Conservation (phyloP, 306 rosid species). For the Pueraria montana region DNA sequence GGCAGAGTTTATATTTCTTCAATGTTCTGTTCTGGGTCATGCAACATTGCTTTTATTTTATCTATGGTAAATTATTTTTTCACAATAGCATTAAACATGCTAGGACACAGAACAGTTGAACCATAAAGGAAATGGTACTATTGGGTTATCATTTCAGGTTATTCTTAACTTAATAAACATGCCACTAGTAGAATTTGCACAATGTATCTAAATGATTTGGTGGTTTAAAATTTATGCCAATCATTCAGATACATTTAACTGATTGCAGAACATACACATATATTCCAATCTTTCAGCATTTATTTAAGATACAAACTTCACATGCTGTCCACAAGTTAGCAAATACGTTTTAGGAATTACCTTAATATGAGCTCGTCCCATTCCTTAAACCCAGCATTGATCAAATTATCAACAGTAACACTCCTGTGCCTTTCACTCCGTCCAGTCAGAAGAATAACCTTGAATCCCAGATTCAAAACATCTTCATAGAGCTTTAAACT, state of each 20-base stretch:
- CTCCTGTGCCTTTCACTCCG: conserved; percentile 71
- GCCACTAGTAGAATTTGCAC: neutral
- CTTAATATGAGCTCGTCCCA: conserved; percentile 89
- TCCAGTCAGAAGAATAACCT: conserved; percentile 91
- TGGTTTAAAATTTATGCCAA: no score
- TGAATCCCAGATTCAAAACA: conserved; percentile 74
- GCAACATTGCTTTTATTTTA: neutral
- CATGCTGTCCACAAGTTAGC: neutral
- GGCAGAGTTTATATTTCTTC: conserved; percentile 18
- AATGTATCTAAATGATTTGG: neutral
- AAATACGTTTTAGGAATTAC: conserved; percentile 50
- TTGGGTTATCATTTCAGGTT: conserved; percentile 18
- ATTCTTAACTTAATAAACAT: no score
- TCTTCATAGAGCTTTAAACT: conserved; percentile 85
- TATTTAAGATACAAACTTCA: conserved; percentile 29
- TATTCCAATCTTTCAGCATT: neutral
- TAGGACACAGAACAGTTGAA: conserved; percentile 4
- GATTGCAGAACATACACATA: conserved; percentile 13
- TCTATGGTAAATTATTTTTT: neutral
- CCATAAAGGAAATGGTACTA: neutral
- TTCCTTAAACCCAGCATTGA: conserved; percentile 69
- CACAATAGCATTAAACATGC: conserved; percentile 12
- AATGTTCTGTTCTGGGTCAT: neutral
- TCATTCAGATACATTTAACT: no score
- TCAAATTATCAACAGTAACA: conserved; percentile 76